Evolutionary conservation across 192 early-diverging fungal genomes (phyloP).

Genomic region (Coemansia reversa): DNA sequence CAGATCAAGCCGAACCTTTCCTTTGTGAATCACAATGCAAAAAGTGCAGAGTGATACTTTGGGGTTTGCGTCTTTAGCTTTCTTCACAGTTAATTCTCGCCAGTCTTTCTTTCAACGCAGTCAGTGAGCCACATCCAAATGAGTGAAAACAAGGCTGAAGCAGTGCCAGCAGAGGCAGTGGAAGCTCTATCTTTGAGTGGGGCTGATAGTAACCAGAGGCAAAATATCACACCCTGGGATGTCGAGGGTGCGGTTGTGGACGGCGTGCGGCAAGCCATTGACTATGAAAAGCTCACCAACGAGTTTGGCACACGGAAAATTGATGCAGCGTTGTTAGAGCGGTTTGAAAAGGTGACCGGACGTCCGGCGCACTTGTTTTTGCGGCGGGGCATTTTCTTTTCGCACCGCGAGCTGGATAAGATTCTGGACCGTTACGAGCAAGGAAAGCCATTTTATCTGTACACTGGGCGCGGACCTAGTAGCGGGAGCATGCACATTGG

Average conservation of each 20-base stretch:
- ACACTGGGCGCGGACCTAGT: slow-evolving; percentile 96
- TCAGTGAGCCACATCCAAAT: neutral
- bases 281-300: slow-evolving; percentile 88
- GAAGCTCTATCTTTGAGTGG: slow-evolving; percentile 14
- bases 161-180: slow-evolving; percentile 11
- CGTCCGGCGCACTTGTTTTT: slow-evolving; percentile 77
- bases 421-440: slow-evolving; percentile 92
- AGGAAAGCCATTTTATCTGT: slow-evolving; percentile 96
- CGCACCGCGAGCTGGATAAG: slow-evolving; percentile 81
- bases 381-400: slow-evolving; percentile 90
- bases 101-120: too few species aligned
- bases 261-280: slow-evolving; percentile 81
- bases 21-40: too few species aligned
- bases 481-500: slow-evolving; percentile 92
- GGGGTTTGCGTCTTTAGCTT: too few species aligned
- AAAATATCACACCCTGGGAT: slow-evolving; percentile 82
- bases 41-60: too few species aligned
- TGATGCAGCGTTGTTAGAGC: slow-evolving; percentile 69
- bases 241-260: slow-evolving; percentile 90
- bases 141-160: slow-evolving; percentile 3
- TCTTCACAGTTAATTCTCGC: too few species aligned
- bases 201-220: slow-evolving; percentile 1
- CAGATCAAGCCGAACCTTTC: too few species aligned
- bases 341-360: slow-evolving; percentile 85
- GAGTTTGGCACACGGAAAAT: slow-evolving; percentile 87